Evolutionary conservation across 768 basidiomycete genomes (phyloP), one percentile per base, ranked within the genome.

Genomic region (Neoboletus subvelutipes): DNA sequence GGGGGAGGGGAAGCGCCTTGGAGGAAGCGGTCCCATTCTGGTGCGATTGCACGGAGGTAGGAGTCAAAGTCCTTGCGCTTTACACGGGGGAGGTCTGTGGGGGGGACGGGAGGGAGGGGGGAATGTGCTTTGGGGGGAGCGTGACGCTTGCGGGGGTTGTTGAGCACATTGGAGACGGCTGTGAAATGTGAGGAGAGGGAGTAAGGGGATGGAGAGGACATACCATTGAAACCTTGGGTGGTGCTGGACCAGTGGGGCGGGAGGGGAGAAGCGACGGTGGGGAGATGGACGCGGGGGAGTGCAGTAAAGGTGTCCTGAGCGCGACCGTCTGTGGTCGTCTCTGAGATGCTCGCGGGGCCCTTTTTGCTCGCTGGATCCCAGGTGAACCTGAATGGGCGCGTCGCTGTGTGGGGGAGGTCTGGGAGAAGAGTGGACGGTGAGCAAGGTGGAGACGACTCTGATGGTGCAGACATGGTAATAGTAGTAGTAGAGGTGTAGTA

Each of bases 151-250:
- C 88, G 86, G 1, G 95, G 95, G 65, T 90, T 94, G 65, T 94
- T 94, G 50, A 97, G 82, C 28, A 97, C 91, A 18, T 92, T 94
- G 10, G 94, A 95, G 61, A 97, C 94, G 39, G 94, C 95, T 97
- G 70, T 15, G 46, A 20, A n/a, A 11, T 26, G 55, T 64, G 41
- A 63, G 62, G 48, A 36, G 51, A 11, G 33, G 1, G 29, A 22
- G 8, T 7, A n/a, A 28, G 43, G 28, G 18, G 33, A 18, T n/a
- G n/a, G 39, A 8, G 34, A 26, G 42, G 29, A 72, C 83, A 55
- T 70, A 91, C 93, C 93, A 70, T 96, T 90, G 75, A 96, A 95
- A 9, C 94, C 94, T 63, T 92, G 87, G 45, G 82, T 84, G 17
- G 87, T 77, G 68, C 89, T 90, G 64, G 87, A 90, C 90, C 90